Conservation (phyloP, 1,139 yeast species). For the Kluyveromyces sp. region DNA sequence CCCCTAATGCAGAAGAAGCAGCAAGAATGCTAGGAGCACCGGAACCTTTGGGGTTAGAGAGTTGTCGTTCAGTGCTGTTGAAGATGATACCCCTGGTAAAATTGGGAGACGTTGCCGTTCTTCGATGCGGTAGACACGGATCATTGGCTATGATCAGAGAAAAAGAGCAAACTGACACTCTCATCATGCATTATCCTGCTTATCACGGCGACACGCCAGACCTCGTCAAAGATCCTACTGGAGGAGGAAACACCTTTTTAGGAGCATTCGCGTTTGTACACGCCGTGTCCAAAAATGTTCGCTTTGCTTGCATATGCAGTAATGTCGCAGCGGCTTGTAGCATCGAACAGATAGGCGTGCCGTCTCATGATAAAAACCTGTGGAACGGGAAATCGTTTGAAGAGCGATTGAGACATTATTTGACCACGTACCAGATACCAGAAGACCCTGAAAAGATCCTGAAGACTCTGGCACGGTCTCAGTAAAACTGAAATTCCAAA, state of each 20-base stretch:
- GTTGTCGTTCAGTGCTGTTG: constrained; percentile 40
- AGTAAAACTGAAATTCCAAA: no score
- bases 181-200: constrained; percentile 46
- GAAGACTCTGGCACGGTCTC: not conserved
- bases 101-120: constrained; percentile 34
- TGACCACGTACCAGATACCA: constrained; percentile 10
- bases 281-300: constrained; percentile 43
- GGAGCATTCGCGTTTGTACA: constrained; percentile 72
- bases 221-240: constrained; percentile 78
- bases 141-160: constrained; percentile 35
- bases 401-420: constrained; percentile 21
- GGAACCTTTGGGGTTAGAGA: constrained; percentile 38
- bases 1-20: constrained; percentile 85
- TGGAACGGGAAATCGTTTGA: constrained; percentile 51
- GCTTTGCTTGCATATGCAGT: constrained; percentile 57
- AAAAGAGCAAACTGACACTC: not conserved
- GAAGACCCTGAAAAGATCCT: not conserved
- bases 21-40: constrained; percentile 45
- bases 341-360: constrained; percentile 73
- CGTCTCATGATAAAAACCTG: constrained; percentile 34
- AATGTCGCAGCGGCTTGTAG: constrained; percentile 73
- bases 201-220: constrained; percentile 45
- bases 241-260: constrained; percentile 86
- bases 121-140: constrained; percentile 70
- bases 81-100: constrained; percentile 39